Evolutionary conservation across 2,329 filamentous ascomycete species (phyloP).

Genomic region (Penicillium griseofulvum): DNA sequence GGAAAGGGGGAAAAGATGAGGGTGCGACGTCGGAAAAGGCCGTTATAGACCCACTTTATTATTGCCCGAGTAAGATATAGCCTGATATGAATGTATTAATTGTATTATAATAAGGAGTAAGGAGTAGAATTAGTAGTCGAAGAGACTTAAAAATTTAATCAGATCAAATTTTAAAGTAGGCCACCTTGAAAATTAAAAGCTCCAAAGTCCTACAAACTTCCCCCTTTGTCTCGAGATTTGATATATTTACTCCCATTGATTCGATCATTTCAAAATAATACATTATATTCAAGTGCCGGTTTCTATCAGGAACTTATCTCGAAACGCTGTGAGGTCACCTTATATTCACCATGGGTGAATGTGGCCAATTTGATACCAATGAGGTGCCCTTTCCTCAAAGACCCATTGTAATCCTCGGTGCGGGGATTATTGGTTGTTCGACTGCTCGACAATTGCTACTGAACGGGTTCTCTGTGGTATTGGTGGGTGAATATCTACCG

Average conservation of each 20-base stretch:
- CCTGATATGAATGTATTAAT: not conserved
- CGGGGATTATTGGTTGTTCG: slow-evolving; percentile 42
- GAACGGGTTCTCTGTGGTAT: slow-evolving; percentile 34
- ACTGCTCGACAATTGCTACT: slow-evolving; percentile 35
- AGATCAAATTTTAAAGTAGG: not conserved
- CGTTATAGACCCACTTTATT: slow-evolving; percentile 10
- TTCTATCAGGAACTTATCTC: not conserved
- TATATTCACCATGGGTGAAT: slow-evolving; percentile 19
- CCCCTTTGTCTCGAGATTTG: not conserved
- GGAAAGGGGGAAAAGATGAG: not conserved
- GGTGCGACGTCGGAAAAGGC: slow-evolving; percentile 2
- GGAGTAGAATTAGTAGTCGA: no score
- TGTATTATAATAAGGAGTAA: no score
- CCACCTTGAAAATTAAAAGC: not conserved
- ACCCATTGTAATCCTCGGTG: slow-evolving; percentile 38
- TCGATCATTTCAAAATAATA: no score
- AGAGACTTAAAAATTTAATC: no score
- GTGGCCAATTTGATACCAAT: slow-evolving; percentile 21
- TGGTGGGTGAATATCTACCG: slow-evolving; percentile 39
- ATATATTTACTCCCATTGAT: not conserved
- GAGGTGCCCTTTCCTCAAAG: slow-evolving; percentile 33
- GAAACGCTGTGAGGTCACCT: not conserved
- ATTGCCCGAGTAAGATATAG: slow-evolving; percentile 8
- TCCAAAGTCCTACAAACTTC: not conserved
- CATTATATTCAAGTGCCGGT: no score